Evolutionary conservation across 306 rosid species (phyloP).

Genomic region (Alnus glutinosa): DNA sequence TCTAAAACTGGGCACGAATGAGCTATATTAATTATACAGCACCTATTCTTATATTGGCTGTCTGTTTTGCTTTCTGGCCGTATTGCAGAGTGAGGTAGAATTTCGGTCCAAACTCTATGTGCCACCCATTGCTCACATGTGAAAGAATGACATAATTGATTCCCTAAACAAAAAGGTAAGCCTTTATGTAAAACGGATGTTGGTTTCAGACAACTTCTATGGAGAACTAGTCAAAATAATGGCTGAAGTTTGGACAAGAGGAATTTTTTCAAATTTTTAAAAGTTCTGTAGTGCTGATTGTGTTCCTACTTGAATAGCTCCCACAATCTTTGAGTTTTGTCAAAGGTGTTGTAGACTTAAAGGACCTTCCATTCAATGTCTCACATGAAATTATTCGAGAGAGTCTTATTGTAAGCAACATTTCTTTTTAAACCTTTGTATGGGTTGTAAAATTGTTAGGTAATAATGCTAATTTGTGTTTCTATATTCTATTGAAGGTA

Average conservation of each 20-base stretch:
- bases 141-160: constrained; percentile 72
- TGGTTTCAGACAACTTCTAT: constrained; percentile 89
- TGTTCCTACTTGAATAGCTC: constrained; percentile 51
- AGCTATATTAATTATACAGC: not conserved
- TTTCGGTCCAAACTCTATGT: constrained; percentile 86
- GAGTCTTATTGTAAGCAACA: constrained; percentile 32
- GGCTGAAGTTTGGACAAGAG: not conserved
- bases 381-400: too few relatives aligned
- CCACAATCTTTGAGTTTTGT: constrained; percentile 88
- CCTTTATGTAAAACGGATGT: constrained; percentile 81
- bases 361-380: constrained; percentile 72
- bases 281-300: constrained; percentile 16
- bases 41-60: not conserved
- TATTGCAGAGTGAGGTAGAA: constrained; percentile 84
- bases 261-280: not conserved
- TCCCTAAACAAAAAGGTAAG: constrained; percentile 94
- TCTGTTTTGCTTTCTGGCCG: constrained; percentile 24
- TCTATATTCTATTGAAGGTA: constrained; percentile 54
- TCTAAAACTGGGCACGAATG: not conserved
- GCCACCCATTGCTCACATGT: constrained; percentile 67
- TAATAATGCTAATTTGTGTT: constrained; percentile 22
- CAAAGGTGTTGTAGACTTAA: constrained; percentile 91
- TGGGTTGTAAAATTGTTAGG: not conserved
- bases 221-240: constrained; percentile 75
- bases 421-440: constrained; percentile 12